phyloP scores from a whole-genome alignment of 257 asterid genomes.

The Sherardia arvensis region DNA sequence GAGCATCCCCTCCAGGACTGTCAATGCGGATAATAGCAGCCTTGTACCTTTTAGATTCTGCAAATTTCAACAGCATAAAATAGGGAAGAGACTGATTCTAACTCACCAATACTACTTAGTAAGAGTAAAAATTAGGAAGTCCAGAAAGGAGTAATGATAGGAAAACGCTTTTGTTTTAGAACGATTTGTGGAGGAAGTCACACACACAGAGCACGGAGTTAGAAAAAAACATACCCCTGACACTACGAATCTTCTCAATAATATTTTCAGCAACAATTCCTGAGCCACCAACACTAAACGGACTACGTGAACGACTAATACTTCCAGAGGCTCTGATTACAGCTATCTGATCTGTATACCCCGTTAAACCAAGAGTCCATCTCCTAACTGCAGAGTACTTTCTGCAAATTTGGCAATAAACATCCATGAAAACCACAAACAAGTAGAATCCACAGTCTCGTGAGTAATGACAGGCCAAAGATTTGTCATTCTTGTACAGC shows the following conservation, averaged over 20 bases:
- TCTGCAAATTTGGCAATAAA: slow-evolving; percentile 28
- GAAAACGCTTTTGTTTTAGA: not conserved
- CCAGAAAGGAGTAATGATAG: not conserved
- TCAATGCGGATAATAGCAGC: slow-evolving; percentile 90
- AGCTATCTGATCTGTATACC: slow-evolving; percentile 67
- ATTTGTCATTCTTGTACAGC: not conserved
- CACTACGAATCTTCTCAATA: slow-evolving; percentile 79
- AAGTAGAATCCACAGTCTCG: not conserved
- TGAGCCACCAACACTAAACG: slow-evolving; percentile 54
- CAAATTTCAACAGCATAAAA: slow-evolving; percentile 8
- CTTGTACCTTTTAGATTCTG: slow-evolving; percentile 85
- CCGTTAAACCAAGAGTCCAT: slow-evolving; percentile 86
- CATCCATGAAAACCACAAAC: not conserved
- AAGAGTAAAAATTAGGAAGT: too few relatives aligned
- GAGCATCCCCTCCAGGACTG: slow-evolving; percentile 99
- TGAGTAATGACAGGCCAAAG: not conserved
- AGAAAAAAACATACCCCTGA: slow-evolving; percentile 46
- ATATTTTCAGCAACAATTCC: slow-evolving; percentile 83
- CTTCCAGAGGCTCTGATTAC: slow-evolving; percentile 94
- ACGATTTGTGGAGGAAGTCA: not conserved
- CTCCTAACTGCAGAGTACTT: slow-evolving; percentile 65
- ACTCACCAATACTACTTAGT: not conserved
- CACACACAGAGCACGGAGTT: slow-evolving; percentile 2
- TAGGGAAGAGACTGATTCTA: not conserved
- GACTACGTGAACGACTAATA: slow-evolving; percentile 71